These are phyloP conservation scores for Gymnopus androsaceus DNA, from an alignment of 1,284 basidiomycete species.

Conservation along the genomic window DNA sequence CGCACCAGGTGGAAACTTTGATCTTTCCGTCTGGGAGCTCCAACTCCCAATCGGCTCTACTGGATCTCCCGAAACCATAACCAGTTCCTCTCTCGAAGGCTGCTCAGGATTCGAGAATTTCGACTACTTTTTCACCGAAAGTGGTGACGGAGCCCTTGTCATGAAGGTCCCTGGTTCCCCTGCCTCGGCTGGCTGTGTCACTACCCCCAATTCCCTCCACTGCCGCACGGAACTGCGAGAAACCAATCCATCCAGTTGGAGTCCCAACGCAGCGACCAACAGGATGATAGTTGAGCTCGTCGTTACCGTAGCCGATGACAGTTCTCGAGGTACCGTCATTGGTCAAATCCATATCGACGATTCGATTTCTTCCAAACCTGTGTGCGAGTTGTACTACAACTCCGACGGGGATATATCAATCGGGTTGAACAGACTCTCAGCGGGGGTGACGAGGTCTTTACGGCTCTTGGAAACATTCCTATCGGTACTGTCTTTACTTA, in stretches of 20 bases:
- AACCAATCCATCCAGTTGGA: neutral
- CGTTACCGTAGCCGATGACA: constrained; percentile 5
- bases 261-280: neutral
- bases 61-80: neutral
- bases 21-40: neutral
- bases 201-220: constrained; percentile 3
- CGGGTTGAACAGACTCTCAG: constrained; percentile 7
- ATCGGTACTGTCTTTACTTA: constrained; percentile 8
- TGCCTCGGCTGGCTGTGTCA: constrained; percentile 2
- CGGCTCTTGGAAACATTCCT: neutral
- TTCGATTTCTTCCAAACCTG: constrained; percentile 3
- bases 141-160: neutral
- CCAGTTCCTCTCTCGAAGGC: neutral
- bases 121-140: neutral
- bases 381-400: constrained; percentile 9
- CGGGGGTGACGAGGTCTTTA: constrained; percentile 1
- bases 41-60: neutral
- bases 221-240: constrained; percentile 9
- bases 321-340: constrained; percentile 7
- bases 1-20: neutral
- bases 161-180: constrained; percentile 1
- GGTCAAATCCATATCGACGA: constrained; percentile 11
- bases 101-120: neutral
- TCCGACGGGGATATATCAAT: neutral
- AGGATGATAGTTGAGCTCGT: neutral